Base-by-base conservation (phyloP, 2,329 filamentous ascomycete species). In the Whalleya microplaca region DNA sequence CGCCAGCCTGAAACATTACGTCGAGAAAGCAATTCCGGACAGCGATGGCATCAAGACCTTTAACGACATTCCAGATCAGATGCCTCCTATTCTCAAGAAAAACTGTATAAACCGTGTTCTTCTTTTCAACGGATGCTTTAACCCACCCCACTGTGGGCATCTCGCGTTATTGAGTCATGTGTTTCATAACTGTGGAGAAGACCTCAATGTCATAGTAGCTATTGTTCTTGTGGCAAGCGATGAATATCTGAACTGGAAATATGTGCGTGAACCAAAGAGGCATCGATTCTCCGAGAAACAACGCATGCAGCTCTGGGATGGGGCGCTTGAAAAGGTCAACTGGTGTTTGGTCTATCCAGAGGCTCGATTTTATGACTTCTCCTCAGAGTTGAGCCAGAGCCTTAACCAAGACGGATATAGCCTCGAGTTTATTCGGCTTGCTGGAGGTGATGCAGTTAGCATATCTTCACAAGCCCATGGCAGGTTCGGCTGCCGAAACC, bases 71-170 rank as follows among this genome's bases (percentile, higher is more conserved):
- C 32, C 4, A 12, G 5, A 16, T 12, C 9, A 14, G 32, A 37
- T 37, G 32, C 32, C 32, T 37, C 32, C 32, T 12, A 37, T 12
- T 2, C 54, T 65, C n/a, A 21, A 20, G 21, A 48, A 29, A 14
- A 46, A 41, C 43, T 41, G 51, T 18, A 51, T 16, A 43, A 64
- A 63, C 48, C 58, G 53, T 8, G 65, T 76, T n/a, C 57, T 76
- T 1, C 20, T 76, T 1, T 76, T 66, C 49, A 72, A 72, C 1
- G 74, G 74, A 0, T 69, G 68, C 9, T 76, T 76, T 62, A 75
- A 76, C 49, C 74, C 74, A 0, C 73, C 74, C 14, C 73, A 75
- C 48, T 61, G 55, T 5, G 73, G 73, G 0, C 74, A 76, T 45
- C 44, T 69, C 0, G 55, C 70, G 0, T 66, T 76, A 2, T 66